Base-by-base conservation (phyloP, 768 basidiomycete species). In the Panellus pusillus region DNA sequence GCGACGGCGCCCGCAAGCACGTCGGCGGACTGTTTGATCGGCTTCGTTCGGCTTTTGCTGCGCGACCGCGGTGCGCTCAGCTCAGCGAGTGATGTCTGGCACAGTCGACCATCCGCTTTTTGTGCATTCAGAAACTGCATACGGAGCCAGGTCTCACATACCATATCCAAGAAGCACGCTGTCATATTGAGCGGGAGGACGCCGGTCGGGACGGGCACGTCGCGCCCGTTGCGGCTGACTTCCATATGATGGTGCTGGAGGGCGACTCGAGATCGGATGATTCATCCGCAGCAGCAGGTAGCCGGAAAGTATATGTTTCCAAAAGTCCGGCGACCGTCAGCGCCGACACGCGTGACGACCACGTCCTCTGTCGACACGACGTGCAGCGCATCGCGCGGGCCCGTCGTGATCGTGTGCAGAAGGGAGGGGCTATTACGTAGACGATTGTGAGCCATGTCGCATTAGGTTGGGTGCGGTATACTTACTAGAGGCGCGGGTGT, bases 151-250 rank as follows among this genome's bases (percentile, higher is more conserved):
- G 28, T 17, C 18, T 45, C 4, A 67, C 81, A 31, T 58, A 89
- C 89, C 77, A 58, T 77, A 82, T 37, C 91, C 92, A 42, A 86
- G 69, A 31, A 92, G 60, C 20, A 93, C 72, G 0, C 68, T 50
- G 32, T 83, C 0, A 81, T 67, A 41, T 84, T 83, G 8, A 92
- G 64, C 5, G 86, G 83, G 27, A 86, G 68, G 9, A 78, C 62
- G 1, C 72, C 69, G 5, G 77, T 77, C 37, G 61, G 60, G 9
- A 12, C 38, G 9, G 43, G 54, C 36, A n/a, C n/a, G n/a, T n/a
- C 52, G n/a, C 31, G 29, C 15, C 40, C 39, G 14, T 9, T 11
- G 32, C 32, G 14, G 48, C 29, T 15, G 52, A 48, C 46, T 20
- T 45, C 55, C 53, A 57, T 20, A 61, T 37, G 9, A 28, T 14